Percentiles rank a stretch among this genome's conserved stretches.
These are phyloP conservation scores for Collybia sordida DNA, from an alignment of 768 basidiomycete species.

Conservation along the genomic window DNA sequence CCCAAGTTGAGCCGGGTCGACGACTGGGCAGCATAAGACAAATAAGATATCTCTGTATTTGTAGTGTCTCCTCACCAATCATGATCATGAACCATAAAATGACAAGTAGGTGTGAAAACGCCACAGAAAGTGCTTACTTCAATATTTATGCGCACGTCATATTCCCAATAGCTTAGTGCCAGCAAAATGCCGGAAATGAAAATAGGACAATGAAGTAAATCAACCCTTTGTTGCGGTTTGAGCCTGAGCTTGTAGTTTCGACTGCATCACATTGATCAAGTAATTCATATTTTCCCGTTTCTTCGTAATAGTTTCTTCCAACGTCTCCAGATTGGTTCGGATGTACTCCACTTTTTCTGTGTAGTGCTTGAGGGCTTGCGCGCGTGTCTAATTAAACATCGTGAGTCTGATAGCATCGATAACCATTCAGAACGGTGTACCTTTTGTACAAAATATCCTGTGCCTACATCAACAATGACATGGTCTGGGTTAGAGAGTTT, in stretches of 20 bases:
- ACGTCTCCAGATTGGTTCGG: constrained; percentile 75
- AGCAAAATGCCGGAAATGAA: neutral
- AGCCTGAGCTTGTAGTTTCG: constrained; percentile 42
- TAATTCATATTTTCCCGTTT: constrained; percentile 89
- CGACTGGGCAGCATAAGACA: constrained; percentile 32
- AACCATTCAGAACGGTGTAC: constrained; percentile 35
- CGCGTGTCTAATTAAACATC: constrained; percentile 57
- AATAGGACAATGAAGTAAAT: constrained; percentile 2
- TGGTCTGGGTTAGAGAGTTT: constrained; percentile 79
- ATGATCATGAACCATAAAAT: too few relatives aligned
- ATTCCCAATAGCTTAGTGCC: neutral
- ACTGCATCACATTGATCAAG: constrained; percentile 71
- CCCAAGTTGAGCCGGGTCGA: constrained; percentile 53
- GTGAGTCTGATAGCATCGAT: too few relatives aligned
- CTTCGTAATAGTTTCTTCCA: constrained; percentile 88
- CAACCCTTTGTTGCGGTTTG: constrained; percentile 14
- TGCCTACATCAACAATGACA: constrained; percentile 94
- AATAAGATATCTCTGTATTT: too few relatives aligned
- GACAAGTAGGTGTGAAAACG: too few relatives aligned
- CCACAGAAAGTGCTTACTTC: too few relatives aligned
- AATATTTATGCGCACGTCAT: too few relatives aligned
- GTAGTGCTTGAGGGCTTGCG: constrained; percentile 82
- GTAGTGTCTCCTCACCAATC: too few relatives aligned
- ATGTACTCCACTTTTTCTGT: constrained; percentile 79
- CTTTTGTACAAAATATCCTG: constrained; percentile 96